phyloP scores from a whole-genome alignment of 768 basidiomycete genomes.

The Chalciporus sphaerocephalus region DNA sequence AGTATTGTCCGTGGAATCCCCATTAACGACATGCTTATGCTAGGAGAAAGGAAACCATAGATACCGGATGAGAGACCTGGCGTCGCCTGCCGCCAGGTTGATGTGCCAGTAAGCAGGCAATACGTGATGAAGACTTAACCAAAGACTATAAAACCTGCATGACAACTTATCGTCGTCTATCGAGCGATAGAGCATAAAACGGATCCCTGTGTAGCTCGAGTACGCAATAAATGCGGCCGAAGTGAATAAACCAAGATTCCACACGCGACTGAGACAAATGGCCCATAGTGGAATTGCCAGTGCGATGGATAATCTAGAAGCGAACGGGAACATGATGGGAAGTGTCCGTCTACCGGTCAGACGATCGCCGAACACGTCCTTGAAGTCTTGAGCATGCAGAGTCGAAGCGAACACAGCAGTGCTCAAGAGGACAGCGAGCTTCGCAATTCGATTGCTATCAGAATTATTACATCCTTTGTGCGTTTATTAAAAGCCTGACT shows the following conservation, averaged over 20 bases:
- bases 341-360: constrained; percentile 35
- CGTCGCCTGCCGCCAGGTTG: neutral
- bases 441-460: constrained; percentile 5
- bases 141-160: constrained; percentile 21
- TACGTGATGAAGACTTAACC: constrained; percentile 13
- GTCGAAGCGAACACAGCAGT: constrained; percentile 30
- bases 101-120: constrained; percentile 16
- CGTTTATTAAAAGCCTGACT: neutral
- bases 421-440: constrained; percentile 26
- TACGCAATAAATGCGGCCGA: constrained; percentile 15
- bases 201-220: constrained; percentile 15
- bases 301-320: constrained; percentile 14
- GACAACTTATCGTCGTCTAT: constrained; percentile 18
- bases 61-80: neutral
- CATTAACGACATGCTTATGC: neutral
- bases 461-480: constrained; percentile 16
- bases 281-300: constrained; percentile 25
- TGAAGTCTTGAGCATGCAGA: constrained; percentile 30
- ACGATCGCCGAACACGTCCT: constrained; percentile 39
- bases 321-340: constrained; percentile 36
- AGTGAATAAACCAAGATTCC: constrained; percentile 15
- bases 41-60: neutral
- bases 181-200: constrained; percentile 17
- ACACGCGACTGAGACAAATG: constrained; percentile 17
- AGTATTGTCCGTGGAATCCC: neutral